Conservation (phyloP, 208 protist species). For the Wallacemonas sp. region DNA sequence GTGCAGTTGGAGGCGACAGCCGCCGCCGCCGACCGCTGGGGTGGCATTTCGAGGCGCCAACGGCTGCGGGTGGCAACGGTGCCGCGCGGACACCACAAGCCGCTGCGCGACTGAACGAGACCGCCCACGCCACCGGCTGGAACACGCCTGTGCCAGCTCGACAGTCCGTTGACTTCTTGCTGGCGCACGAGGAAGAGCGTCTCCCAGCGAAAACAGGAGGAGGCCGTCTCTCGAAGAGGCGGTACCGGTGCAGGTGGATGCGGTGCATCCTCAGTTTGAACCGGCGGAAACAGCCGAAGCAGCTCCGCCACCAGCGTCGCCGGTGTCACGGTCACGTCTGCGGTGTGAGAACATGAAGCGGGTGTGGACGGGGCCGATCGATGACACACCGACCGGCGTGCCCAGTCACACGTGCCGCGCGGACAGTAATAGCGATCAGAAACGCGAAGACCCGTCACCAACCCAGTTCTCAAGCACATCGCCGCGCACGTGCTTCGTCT, state of each 20-base stretch:
- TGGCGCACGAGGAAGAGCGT: conserved; percentile 23
- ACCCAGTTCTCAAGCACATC: too few relatives aligned
- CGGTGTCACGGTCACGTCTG: conserved; percentile 20
- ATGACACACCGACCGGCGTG: too few relatives aligned
- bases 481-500: too few relatives aligned
- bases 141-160: background rate
- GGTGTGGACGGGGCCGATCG: too few relatives aligned
- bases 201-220: conserved; percentile 22
- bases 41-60: background rate
- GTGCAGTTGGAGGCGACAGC: too few relatives aligned
- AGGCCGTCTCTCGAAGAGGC: background rate
- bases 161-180: background rate
- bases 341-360: too few relatives aligned
- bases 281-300: conserved; percentile 22
- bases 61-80: background rate
- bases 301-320: conserved; percentile 12
- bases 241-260: too few relatives aligned
- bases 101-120: background rate
- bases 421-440: too few relatives aligned
- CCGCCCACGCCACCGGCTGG: background rate
- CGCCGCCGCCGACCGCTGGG: too few relatives aligned
- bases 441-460: too few relatives aligned
- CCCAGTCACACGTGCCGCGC: background rate
- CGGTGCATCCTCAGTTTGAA: background rate
- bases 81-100: background rate